phyloP scores from a whole-genome alignment of 768 basidiomycete species.

The Polyporus arcularius region DNA sequence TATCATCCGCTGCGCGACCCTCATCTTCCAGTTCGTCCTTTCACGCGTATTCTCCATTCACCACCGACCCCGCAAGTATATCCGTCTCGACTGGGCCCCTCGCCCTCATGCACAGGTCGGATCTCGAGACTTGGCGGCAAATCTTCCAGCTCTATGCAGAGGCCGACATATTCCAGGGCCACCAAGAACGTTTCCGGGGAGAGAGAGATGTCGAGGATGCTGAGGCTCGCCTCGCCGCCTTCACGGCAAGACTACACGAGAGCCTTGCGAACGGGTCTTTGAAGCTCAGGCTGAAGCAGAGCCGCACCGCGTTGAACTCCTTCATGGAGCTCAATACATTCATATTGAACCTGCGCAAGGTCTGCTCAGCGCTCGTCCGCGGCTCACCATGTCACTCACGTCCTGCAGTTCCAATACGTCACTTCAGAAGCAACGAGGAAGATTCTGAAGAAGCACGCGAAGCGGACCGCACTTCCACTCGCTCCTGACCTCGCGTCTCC shows the following conservation, averaged over 20 bases:
- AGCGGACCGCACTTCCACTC: slow-evolving; percentile 81
- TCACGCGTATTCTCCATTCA: slow-evolving; percentile 33
- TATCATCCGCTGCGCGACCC: slow-evolving; percentile 36
- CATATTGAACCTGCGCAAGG: slow-evolving; percentile 82
- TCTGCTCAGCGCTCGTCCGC: slow-evolving; percentile 24
- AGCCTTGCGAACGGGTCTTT: slow-evolving; percentile 46
- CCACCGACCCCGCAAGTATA: slow-evolving; percentile 26
- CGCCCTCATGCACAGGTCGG: slow-evolving; percentile 38
- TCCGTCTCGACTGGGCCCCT: slow-evolving; percentile 19
- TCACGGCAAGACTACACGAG: slow-evolving; percentile 56
- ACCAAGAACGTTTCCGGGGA: slow-evolving; percentile 62
- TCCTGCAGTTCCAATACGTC: slow-evolving; percentile 73
- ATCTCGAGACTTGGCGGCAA: slow-evolving; percentile 87
- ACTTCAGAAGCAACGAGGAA: slow-evolving; percentile 90
- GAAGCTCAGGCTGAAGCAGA: slow-evolving; percentile 51
- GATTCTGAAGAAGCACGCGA: slow-evolving; percentile 92
- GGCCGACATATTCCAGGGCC: slow-evolving; percentile 79
- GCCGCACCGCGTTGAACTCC: slow-evolving; percentile 43
- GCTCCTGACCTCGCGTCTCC: slow-evolving; percentile 35
- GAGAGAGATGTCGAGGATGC: slow-evolving; percentile 71
- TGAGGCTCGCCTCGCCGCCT: slow-evolving; percentile 66
- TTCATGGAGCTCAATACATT: slow-evolving; percentile 70
- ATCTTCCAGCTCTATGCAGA: slow-evolving; percentile 89
- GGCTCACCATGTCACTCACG: neutral
- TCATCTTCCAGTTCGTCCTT: slow-evolving; percentile 35